A percentile compares a stretch with the other conserved stretches of the same genome.
These are phyloP conservation scores for Aspergillus hiratsukae DNA, from an alignment of 2,329 filamentous ascomycete species.

Conservation along the genomic window DNA sequence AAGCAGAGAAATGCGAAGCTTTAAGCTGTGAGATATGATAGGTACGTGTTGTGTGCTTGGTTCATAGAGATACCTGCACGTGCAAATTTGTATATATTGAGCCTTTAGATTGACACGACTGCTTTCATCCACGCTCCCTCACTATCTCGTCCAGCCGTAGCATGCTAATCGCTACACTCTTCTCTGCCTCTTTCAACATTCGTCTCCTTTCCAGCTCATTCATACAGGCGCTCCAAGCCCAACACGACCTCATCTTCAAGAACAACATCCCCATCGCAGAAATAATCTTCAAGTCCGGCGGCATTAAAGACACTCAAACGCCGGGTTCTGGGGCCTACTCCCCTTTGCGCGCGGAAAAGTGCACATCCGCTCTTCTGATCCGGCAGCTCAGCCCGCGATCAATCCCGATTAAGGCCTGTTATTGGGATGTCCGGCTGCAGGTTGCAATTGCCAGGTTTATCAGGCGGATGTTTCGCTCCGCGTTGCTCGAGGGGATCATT, in stretches of 20 bases:
- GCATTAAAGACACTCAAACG: conserved; percentile 11
- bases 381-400: conserved; percentile 18
- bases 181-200: too few species aligned
- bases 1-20: conserved; percentile 33
- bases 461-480: conserved; percentile 16
- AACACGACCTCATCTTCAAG: conserved; percentile 27
- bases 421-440: conserved; percentile 22
- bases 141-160: neutral
- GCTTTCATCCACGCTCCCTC: neutral
- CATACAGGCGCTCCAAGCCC: conserved; percentile 14
- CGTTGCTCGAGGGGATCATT: conserved; percentile 13
- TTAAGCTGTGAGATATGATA: conserved; percentile 14
- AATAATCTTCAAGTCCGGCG: conserved; percentile 19
- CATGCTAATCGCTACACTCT: too few species aligned
- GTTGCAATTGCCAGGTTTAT: conserved; percentile 19
- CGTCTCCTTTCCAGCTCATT: too few species aligned
- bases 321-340: conserved; percentile 23
- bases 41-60: neutral
- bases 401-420: conserved; percentile 31
- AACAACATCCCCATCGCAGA: conserved; percentile 24
- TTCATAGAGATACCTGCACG: neutral
- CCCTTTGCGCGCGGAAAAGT: conserved; percentile 30
- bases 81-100: neutral
- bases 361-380: conserved; percentile 25
- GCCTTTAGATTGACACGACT: neutral